Percentiles rank a stretch among this genome's conserved stretches.
Conservation (phyloP, 805 yeast species). For the Ogataea angusta region DNA sequence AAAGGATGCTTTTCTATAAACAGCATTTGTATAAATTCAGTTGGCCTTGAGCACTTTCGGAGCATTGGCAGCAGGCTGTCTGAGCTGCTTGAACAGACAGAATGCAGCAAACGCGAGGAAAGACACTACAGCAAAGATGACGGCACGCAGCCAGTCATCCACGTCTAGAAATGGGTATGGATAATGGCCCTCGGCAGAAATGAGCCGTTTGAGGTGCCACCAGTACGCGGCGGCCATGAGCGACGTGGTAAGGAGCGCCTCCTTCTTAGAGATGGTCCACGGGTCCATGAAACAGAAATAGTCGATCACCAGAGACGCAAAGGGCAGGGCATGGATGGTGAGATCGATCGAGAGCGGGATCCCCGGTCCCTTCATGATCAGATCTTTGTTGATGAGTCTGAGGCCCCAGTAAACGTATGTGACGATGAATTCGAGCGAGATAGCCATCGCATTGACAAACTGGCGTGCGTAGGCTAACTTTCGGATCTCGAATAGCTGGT, state of each 20-base stretch:
- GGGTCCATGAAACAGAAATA: constrained; percentile 50
- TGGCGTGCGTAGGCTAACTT: constrained; percentile 31
- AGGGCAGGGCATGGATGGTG: constrained; percentile 59
- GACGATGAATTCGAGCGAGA: constrained; percentile 60
- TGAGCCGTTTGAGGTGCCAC: constrained; percentile 44
- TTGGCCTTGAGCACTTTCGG: constrained; percentile 3
- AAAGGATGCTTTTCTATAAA: background rate
- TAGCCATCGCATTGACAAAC: constrained; percentile 48
- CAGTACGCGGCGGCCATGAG: constrained; percentile 49
- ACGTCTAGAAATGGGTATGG: constrained; percentile 72
- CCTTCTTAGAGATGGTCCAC: constrained; percentile 35
- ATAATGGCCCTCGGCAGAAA: constrained; percentile 45
- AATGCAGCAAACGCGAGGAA: constrained; percentile 35
- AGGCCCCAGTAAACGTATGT: constrained; percentile 69
- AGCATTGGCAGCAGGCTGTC: background rate
- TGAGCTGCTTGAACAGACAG: constrained; percentile 18
- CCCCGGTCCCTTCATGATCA: constrained; percentile 41
- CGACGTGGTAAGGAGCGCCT: constrained; percentile 40
- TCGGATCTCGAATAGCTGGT: constrained; percentile 34
- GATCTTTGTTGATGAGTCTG: constrained; percentile 45
- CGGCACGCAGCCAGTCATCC: constrained; percentile 38
- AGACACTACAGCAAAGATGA: constrained; percentile 48
- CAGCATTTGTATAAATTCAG: background rate
- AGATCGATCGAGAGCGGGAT: constrained; percentile 54
- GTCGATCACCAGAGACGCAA: constrained; percentile 48